These are phyloP conservation scores for Cephaloascus albidus DNA, from an alignment of 805 yeast species.

Conservation along the genomic window DNA sequence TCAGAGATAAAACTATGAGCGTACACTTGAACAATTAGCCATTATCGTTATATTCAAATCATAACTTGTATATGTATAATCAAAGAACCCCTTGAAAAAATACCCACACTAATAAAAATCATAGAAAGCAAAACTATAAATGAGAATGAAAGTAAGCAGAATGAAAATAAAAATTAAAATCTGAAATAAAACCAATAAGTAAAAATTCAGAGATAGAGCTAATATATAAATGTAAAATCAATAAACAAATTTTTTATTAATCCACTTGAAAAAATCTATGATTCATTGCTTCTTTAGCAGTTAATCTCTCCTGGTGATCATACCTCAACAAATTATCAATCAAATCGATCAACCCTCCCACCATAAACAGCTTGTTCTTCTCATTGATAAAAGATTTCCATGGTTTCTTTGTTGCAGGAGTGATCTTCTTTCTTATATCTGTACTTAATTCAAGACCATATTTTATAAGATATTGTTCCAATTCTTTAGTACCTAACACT, in stretches of 20 bases:
- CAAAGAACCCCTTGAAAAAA: background rate
- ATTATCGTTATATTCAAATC: background rate
- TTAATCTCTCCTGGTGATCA: constrained; percentile 82
- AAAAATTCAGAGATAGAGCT: background rate
- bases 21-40: background rate
- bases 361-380: constrained; percentile 58
- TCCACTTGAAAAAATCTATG: constrained; percentile 36
- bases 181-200: background rate
- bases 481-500: constrained; percentile 78
- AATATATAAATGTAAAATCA: no score
- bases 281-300: constrained; percentile 82
- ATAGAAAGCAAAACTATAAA: background rate
- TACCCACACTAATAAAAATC: background rate
- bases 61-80: background rate
- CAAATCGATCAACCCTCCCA: constrained; percentile 66
- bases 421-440: constrained; percentile 64
- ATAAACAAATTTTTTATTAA: background rate
- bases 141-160: background rate
- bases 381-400: constrained; percentile 74
- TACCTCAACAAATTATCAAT: constrained; percentile 72
- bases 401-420: constrained; percentile 70
- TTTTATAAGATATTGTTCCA: constrained; percentile 58
- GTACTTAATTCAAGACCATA: constrained; percentile 63
- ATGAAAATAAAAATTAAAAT: background rate
- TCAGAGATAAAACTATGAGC: no score